Evolutionary conservation across 106 monocot genomes (phyloP).

Genomic region (Platanthera guangdongensis): DNA sequence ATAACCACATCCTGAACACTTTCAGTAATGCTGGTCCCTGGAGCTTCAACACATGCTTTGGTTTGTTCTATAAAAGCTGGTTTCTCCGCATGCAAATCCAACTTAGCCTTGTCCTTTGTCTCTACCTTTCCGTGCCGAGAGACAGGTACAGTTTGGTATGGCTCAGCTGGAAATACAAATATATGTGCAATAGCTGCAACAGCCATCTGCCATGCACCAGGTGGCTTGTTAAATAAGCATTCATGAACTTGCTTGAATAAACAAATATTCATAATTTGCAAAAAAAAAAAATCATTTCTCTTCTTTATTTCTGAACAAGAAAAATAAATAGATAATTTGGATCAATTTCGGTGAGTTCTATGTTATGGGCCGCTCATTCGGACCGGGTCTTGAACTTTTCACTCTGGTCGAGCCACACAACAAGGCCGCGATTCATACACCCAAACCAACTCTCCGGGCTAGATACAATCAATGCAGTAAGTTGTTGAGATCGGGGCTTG

Average conservation of each 20-base stretch:
- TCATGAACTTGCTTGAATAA: not conserved
- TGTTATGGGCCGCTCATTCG: too few relatives aligned
- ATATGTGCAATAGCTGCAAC: slow-evolving; percentile 76
- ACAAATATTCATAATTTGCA: not conserved
- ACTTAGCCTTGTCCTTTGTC: slow-evolving; percentile 28
- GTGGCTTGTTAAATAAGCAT: not conserved
- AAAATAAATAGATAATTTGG: not conserved
- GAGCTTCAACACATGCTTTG: slow-evolving; percentile 51
- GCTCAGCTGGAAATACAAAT: slow-evolving; percentile 49
- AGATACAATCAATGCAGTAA: too few relatives aligned
- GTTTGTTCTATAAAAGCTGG: slow-evolving; percentile 37
- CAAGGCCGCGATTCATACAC: too few relatives aligned
- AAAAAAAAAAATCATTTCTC: not conserved
- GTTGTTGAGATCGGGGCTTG: too few relatives aligned
- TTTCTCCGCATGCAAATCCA: slow-evolving; percentile 18
- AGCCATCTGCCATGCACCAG: slow-evolving; percentile 53
- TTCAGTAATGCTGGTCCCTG: slow-evolving; percentile 69
- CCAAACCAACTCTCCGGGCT: too few relatives aligned
- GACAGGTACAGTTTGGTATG: slow-evolving; percentile 37
- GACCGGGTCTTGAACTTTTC: too few relatives aligned
- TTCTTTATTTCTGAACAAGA: not conserved
- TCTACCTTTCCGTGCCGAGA: slow-evolving; percentile 31
- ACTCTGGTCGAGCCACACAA: too few relatives aligned
- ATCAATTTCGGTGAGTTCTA: not conserved
- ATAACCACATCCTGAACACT: slow-evolving; percentile 82